phyloP scores from a whole-genome alignment of 345 rosid species.

The Citrus trifoliata region DNA sequence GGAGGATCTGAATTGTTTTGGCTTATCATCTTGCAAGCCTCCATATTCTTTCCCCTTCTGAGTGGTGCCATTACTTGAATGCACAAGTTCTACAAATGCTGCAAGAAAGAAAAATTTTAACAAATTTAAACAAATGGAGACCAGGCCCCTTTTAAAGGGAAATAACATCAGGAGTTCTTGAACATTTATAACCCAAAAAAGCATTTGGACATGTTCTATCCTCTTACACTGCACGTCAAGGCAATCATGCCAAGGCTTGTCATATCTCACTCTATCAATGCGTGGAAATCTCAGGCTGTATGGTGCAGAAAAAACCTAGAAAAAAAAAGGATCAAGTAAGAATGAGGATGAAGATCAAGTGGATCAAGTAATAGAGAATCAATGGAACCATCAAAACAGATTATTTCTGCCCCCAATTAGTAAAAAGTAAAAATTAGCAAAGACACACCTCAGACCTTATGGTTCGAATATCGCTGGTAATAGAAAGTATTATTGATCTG shows the following conservation, averaged over 20 bases:
- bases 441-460: slow-evolving; percentile 85
- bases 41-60: slow-evolving; percentile 55
- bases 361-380: slow-evolving; percentile 4
- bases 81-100: slow-evolving; percentile 89
- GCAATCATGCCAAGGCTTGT: slow-evolving; percentile 98
- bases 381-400: slow-evolving; percentile 1
- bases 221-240: slow-evolving; percentile 88
- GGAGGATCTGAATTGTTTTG: slow-evolving; percentile 35
- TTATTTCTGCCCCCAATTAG: neutral
- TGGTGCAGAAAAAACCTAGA: slow-evolving; percentile 92
- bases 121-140: neutral
- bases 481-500: slow-evolving; percentile 87
- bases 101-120: slow-evolving; percentile 19
- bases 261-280: slow-evolving; percentile 89
- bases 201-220: neutral
- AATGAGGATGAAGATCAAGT: slow-evolving; percentile 8
- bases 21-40: slow-evolving; percentile 34
- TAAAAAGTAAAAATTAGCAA: slow-evolving; percentile 7
- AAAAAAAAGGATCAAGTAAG: slow-evolving; percentile 1
- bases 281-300: slow-evolving; percentile 97
- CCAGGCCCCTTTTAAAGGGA: neutral
- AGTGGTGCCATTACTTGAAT: slow-evolving; percentile 89
- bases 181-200: neutral
- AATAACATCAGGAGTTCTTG: neutral
- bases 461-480: slow-evolving; percentile 92